Evolutionary conservation across 768 basidiomycete genomes (phyloP).

Genomic region (Boletus huronensis): DNA sequence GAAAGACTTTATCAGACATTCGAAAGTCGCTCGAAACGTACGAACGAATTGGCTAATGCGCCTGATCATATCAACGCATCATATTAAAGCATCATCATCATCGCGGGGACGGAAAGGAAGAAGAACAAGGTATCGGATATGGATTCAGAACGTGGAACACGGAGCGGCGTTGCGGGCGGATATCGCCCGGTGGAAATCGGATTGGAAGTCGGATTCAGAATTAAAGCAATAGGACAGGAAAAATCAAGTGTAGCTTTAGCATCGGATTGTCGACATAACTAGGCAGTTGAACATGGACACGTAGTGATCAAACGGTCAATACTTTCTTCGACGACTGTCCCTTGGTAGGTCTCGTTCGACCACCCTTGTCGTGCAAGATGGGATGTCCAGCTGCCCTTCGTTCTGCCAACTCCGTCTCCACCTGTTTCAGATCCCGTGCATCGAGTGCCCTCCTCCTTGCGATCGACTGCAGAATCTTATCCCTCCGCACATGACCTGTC

Average conservation of each 20-base stretch:
- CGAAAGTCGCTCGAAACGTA: constrained; percentile 30
- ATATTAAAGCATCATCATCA: not conserved
- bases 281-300: not conserved
- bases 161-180: not conserved
- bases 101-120: not conserved
- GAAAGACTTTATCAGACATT: constrained; percentile 27
- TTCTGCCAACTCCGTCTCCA: constrained; percentile 31
- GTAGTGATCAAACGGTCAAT: constrained; percentile 1
- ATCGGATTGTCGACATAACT: constrained; percentile 5
- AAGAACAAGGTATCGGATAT: not conserved
- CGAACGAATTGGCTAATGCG: constrained; percentile 13
- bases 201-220: not conserved
- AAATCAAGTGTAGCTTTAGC: constrained; percentile 23
- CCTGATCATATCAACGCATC: constrained; percentile 6
- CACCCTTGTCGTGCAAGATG: constrained; percentile 21
- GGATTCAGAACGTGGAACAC: not conserved
- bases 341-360: not conserved
- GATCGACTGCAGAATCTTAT: constrained; percentile 50
- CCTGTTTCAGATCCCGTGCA: constrained; percentile 38
- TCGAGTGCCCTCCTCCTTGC: constrained; percentile 44
- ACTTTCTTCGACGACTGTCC: constrained; percentile 6
- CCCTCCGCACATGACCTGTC: constrained; percentile 39
- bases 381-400: constrained; percentile 24
- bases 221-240: not conserved
- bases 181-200: not conserved